A percentile compares a stretch with the other conserved stretches of the same genome.
These are phyloP conservation scores for Lentinula boryana DNA, from an alignment of 768 basidiomycete genomes.

Conservation along the genomic window DNA sequence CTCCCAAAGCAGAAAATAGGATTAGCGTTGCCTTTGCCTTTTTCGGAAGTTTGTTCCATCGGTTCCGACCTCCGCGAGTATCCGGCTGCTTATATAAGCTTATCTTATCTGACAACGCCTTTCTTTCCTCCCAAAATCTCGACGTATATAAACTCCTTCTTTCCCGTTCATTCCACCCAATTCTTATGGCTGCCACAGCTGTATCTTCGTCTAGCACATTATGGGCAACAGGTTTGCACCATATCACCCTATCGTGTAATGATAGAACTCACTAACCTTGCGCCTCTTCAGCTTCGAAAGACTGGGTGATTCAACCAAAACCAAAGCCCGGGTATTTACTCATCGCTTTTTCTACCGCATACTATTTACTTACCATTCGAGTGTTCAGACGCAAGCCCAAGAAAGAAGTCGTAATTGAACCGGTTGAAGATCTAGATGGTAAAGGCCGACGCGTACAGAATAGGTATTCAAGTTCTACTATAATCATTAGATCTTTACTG, in stretches of 20 bases:
- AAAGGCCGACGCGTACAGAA: slow-evolving; percentile 75
- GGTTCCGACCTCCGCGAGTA: slow-evolving; percentile 22
- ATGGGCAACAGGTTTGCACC: slow-evolving; percentile 66
- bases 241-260: not conserved
- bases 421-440: slow-evolving; percentile 31
- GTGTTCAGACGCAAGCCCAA: slow-evolving; percentile 60
- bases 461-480: slow-evolving; percentile 32
- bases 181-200: slow-evolving; percentile 20
- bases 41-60: not conserved
- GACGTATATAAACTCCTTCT: slow-evolving; percentile 16
- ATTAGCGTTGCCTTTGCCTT: not conserved
- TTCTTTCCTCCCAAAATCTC: slow-evolving; percentile 9
- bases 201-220: slow-evolving; percentile 50
- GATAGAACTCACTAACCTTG: not conserved
- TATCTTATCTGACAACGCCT: slow-evolving; percentile 50
- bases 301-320: slow-evolving; percentile 84
- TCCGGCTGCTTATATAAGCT: slow-evolving; percentile 14
- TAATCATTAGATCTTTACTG: slow-evolving; percentile 3
- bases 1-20: not conserved
- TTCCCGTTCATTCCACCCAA: slow-evolving; percentile 9
- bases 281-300: slow-evolving; percentile 60
- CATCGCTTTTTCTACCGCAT: not conserved
- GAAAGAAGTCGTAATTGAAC: slow-evolving; percentile 42
- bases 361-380: not conserved
- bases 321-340: slow-evolving; percentile 61